Percentiles rank a stretch among this genome's conserved stretches.
Evolutionary conservation across 2,329 filamentous ascomycete species (phyloP).

Genomic region (Bipolaris oryzae): DNA sequence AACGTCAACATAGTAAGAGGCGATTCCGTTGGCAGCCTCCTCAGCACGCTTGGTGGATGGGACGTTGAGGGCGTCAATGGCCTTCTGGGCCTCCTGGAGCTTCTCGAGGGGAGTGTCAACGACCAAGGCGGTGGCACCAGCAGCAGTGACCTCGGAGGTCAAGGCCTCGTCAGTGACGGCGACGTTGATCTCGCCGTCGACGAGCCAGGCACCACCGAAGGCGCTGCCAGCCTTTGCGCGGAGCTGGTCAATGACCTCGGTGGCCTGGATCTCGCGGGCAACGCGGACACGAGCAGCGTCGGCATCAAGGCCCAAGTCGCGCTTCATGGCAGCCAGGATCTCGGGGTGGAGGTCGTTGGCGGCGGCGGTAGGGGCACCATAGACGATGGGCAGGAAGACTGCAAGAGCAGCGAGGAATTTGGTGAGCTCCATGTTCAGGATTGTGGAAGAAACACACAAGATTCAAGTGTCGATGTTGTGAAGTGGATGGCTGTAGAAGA

Average conservation of each 20-base stretch:
- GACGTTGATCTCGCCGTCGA: conserved; percentile 48
- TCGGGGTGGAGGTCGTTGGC: conserved; percentile 49
- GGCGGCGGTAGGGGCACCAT: conserved; percentile 48
- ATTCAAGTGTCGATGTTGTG: conserved; percentile 27
- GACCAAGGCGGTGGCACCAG: conserved; percentile 46
- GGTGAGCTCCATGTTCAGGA: conserved; percentile 47
- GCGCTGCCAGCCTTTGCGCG: conserved; percentile 40
- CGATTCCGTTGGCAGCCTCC: conserved; percentile 37
- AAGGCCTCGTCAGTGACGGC: conserved; percentile 49
- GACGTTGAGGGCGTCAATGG: conserved; percentile 49
- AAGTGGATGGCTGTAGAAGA: conserved; percentile 24
- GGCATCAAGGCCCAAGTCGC: conserved; percentile 50
- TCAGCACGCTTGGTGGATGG: conserved; percentile 27
- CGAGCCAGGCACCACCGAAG: conserved; percentile 51
- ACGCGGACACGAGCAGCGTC: conserved; percentile 50
- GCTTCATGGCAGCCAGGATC: conserved; percentile 54
- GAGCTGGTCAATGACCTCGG: conserved; percentile 49
- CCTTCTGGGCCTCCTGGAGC: conserved; percentile 48
- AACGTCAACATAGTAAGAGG: conserved; percentile 51
- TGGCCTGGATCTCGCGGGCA: conserved; percentile 46
- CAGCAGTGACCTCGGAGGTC: conserved; percentile 44
- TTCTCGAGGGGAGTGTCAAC: conserved; percentile 46
- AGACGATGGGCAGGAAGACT: conserved; percentile 49
- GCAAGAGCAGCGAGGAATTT: conserved; percentile 50
- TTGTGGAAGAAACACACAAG: conserved; percentile 30